Base-by-base conservation (phyloP, 2,329 filamentous ascomycete species). In the Amphichorda felina region DNA sequence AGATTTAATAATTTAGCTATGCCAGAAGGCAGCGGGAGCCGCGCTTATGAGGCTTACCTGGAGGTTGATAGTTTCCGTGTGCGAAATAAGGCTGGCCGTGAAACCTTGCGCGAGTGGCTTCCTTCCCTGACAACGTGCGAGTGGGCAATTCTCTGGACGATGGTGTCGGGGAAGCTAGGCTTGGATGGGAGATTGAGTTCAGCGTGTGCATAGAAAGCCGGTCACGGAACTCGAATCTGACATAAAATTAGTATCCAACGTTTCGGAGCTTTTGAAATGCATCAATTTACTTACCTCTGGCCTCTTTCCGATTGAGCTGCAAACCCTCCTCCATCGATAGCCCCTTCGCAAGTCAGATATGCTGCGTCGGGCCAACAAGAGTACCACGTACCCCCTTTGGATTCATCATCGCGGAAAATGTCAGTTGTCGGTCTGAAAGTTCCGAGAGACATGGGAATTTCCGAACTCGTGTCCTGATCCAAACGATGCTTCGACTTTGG, bases 161-260 rank as follows among this genome's bases (percentile, higher is more conserved):
- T 6, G 51, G 55, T 8, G 55, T 55, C 5, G 56, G 56, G n/a
- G 56, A 59, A 28, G 48, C 46, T 22, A 61, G 42, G 38, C 57
- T 63, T 13, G 60, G 53, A 34, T 61, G 58, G 8, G 59, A 51
- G 25, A 53, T 49, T 13, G 60, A 44, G 28, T 56, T 55, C 14
- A 64, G 48, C 4, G 52, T 48, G 15, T 58, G 57, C 24, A 63
- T 44, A 22, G 29, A 14, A 18, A 57, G 49, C 41, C 49, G 51
- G 17, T 49, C 48, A 32, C 50, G 54, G 39, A 49, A 43, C 44
- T 53, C 50, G 38, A 53, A 58, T 38, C 54, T 57, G 17, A 11
- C 10, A 24, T 24, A 10, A 24, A 10, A 24, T 10, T 24, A 24
- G 21, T 24, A n/a, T n/a, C n/a, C n/a, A n/a, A n/a, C n/a, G n/a